These are phyloP conservation scores for Picochlorum sp. DNA, from an alignment of 139 green algal species.

Conservation along the genomic window DNA sequence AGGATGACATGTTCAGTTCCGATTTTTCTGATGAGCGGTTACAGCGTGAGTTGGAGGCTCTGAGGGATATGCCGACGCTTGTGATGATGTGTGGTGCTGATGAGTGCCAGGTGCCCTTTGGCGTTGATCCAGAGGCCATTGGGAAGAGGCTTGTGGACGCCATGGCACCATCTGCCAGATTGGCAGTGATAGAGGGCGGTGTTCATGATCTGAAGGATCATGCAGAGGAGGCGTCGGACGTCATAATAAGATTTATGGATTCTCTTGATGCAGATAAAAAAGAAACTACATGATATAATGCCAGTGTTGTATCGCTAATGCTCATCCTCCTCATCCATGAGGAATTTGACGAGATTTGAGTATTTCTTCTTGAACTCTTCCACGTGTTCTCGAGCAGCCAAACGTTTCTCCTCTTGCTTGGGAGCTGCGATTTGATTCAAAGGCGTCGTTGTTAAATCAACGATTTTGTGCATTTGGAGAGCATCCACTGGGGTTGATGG, in stretches of 20 bases:
- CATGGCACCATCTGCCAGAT: slow-evolving; percentile 16
- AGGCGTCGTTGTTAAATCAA: too few species aligned
- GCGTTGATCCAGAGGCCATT: slow-evolving; percentile 1
- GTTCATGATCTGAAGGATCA: slow-evolving; percentile 26
- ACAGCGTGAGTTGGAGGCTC: slow-evolving; percentile 7
- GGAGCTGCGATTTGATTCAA: too few species aligned
- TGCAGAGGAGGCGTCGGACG: slow-evolving; percentile 20
- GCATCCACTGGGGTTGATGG: too few species aligned
- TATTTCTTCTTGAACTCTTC: background rate
- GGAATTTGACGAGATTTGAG: background rate
- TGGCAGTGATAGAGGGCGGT: slow-evolving; percentile 23
- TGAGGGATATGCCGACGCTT: slow-evolving; percentile 27
- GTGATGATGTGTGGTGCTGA: slow-evolving; percentile 41
- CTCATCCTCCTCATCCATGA: slow-evolving; percentile 4
- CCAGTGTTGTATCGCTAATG: background rate
- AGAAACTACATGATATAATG: background rate
- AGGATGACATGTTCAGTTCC: slow-evolving; percentile 59
- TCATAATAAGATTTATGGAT: slow-evolving; percentile 20
- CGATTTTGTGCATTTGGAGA: too few species aligned
- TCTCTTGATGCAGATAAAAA: background rate
- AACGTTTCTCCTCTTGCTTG: too few species aligned
- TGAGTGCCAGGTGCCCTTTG: slow-evolving; percentile 34
- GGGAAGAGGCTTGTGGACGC: slow-evolving; percentile 19
- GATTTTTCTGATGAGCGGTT: slow-evolving; percentile 28
- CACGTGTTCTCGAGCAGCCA: too few species aligned